Conservation (phyloP, 768 basidiomycete genomes). For the Xerocomellus chrysenteron region DNA sequence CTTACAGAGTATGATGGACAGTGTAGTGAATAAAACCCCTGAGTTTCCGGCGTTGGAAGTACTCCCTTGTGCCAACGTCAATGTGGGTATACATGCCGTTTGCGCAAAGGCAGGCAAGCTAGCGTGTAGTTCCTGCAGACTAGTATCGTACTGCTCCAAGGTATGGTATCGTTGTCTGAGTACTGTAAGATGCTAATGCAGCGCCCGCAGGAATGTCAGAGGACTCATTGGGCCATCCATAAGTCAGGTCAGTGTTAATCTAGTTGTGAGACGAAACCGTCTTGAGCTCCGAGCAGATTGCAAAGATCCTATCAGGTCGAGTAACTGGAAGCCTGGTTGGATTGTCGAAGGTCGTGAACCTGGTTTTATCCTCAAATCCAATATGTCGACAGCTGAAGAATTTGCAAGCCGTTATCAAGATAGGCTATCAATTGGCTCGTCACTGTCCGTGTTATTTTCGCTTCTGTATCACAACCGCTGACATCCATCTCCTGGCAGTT, state of each 20-base stretch:
- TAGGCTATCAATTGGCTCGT: conserved; percentile 27
- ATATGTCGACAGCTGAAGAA: conserved; percentile 8
- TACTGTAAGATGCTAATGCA: neutral
- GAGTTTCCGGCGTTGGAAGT: conserved; percentile 25
- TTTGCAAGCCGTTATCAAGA: conserved; percentile 16
- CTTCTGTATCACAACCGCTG: neutral
- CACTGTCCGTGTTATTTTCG: conserved; percentile 16
- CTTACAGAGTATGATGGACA: conserved; percentile 10
- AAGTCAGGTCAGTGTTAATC: conserved; percentile 31
- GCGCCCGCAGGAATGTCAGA: conserved; percentile 39
- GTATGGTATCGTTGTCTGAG: neutral
- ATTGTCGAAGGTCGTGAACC: conserved; percentile 20
- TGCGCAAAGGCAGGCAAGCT: conserved; percentile 35
- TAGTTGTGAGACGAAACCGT: neutral
- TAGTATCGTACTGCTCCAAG: conserved; percentile 48
- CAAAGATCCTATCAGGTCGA: conserved; percentile 22
- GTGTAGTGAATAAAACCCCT: conserved; percentile 6
- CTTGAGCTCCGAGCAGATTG: conserved; percentile 17
- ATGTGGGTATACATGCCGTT: conserved; percentile 16
- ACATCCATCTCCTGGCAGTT: conserved; percentile 11
- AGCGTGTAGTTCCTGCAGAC: conserved; percentile 32
- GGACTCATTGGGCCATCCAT: conserved; percentile 39
- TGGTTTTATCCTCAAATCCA: conserved; percentile 11
- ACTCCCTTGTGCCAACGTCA: conserved; percentile 39
- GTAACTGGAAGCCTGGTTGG: conserved; percentile 24